A percentile compares a stretch with the other conserved stretches of the same genome.
These are phyloP conservation scores for Aspergillus heteromorphus DNA, from an alignment of 495 filamentous ascomycete species.

Conservation along the genomic window DNA sequence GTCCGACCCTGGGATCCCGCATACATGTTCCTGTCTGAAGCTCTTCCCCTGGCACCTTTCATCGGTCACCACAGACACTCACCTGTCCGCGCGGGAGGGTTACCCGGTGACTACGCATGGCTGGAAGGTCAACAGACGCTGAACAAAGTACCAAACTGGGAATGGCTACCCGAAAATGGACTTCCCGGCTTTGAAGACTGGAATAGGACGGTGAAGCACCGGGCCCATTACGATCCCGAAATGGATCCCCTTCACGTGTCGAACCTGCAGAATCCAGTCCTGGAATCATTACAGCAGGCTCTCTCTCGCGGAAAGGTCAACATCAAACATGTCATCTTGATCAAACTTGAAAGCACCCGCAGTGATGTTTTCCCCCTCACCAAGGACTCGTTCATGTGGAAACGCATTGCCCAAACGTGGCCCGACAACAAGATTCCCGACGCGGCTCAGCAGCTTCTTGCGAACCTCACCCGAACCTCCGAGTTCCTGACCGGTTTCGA, in stretches of 20 bases:
- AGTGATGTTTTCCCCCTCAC: conserved; percentile 45
- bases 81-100: conserved; percentile 21
- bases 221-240: conserved; percentile 32
- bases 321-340: conserved; percentile 44
- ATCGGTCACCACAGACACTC: conserved; percentile 20
- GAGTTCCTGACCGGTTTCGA: conserved; percentile 39
- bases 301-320: conserved; percentile 30
- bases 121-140: conserved; percentile 22
- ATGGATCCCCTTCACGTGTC: conserved; percentile 42
- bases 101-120: conserved; percentile 19
- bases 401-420: conserved; percentile 34
- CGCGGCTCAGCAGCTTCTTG: conserved; percentile 24
- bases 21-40: conserved; percentile 28
- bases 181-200: conserved; percentile 33
- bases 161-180: conserved; percentile 26
- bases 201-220: conserved; percentile 13
- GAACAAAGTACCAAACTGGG: conserved; percentile 16
- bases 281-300: conserved; percentile 28
- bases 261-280: conserved; percentile 36
- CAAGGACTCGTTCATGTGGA: conserved; percentile 36
- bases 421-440: conserved; percentile 23
- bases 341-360: conserved; percentile 46
- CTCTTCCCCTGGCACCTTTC: conserved; percentile 24
- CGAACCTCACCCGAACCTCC: conserved; percentile 39
- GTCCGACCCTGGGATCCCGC: conserved; percentile 27